Evolutionary conservation across 108 stramenopile species (phyloP), one percentile per base, ranked within the genome.

Genomic region (Nannochloropsis gaditana): DNA sequence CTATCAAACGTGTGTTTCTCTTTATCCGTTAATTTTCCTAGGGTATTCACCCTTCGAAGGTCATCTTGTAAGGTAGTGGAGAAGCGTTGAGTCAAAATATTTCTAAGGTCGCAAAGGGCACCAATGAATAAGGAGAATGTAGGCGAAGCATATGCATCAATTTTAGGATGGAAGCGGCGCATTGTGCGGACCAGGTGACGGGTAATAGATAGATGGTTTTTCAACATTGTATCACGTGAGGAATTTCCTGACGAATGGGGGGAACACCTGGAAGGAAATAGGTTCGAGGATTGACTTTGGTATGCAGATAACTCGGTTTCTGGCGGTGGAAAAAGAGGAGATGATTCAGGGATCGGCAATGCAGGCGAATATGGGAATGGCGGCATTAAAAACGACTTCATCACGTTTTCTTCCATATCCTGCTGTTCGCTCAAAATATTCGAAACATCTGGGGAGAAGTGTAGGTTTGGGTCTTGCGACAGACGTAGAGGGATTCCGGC

Each of bases 61-160:
- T 73, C 59, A n/a, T 73, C 59, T 73, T 73, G 59, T n/a, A 73
- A 73, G 59, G 59, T 73, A n/a, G 59, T 73, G 59, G 59, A 73
- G 59, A 73, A 73, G 15, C 59, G 59, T 3, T 73, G 59, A 15
- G 59, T n/a, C 8, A 73, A 5, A n/a, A 73, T 15, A n/a, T 8
- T 73, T 8, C 3, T 73, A n/a, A 73, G 59, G 19, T 73, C 59
- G 59, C n/a, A 73, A 15, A 73, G 59, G 59, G n/a, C 59, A 2
- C n/a, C 59, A 3, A 73, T 15, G n/a, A 73, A 73, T 15, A n/a
- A 15, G 3, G 59, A 15, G n/a, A n/a, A 2, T 4, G 59, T n/a
- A 73, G 59, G 59, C 59, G 59, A 6, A n/a, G 8, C n/a, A 31
- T 1, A 31, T 31, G 31, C 31, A 31, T 31, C 31, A 31, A 31